These are phyloP conservation scores for Chalaropsis thielavioides DNA, from an alignment of 2,329 filamentous ascomycete genomes.

Conservation along the genomic window DNA sequence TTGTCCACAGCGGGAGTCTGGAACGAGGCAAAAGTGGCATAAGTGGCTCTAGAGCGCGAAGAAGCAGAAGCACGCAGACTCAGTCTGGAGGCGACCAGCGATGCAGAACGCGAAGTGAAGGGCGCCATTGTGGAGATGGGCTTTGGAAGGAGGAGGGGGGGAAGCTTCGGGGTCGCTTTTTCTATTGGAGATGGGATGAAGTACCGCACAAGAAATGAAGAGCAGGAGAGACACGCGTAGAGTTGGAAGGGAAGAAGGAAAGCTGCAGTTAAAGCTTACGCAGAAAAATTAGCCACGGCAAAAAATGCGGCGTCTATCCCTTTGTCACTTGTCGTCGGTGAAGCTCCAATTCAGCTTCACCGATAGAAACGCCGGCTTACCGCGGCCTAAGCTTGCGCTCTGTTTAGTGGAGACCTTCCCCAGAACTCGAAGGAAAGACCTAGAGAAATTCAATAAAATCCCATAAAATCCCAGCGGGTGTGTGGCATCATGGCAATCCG, in stretches of 20 bases:
- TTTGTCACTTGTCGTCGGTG: slow-evolving; percentile 2
- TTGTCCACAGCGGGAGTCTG: slow-evolving; percentile 77
- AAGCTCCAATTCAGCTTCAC: background rate
- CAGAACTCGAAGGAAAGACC: background rate
- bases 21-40: slow-evolving; percentile 61
- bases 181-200: background rate
- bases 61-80: slow-evolving; percentile 4
- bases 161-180: background rate
- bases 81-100: slow-evolving; percentile 12
- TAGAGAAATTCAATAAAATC: background rate
- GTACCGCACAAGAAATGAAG: background rate
- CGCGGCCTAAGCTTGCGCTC: slow-evolving; percentile 22
- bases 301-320: slow-evolving; percentile 5
- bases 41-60: slow-evolving; percentile 17
- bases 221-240: background rate
- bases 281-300: background rate
- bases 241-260: background rate
- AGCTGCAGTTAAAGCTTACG: too few species aligned
- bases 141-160: background rate
- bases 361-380: slow-evolving; percentile 22
- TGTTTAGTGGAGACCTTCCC: background rate
- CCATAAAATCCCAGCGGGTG: background rate
- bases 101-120: slow-evolving; percentile 13
- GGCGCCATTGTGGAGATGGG: slow-evolving; percentile 8
- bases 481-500: background rate